Conservation (phyloP, 2,329 filamentous ascomycete genomes). For the Ceratocystis cubensis region DNA sequence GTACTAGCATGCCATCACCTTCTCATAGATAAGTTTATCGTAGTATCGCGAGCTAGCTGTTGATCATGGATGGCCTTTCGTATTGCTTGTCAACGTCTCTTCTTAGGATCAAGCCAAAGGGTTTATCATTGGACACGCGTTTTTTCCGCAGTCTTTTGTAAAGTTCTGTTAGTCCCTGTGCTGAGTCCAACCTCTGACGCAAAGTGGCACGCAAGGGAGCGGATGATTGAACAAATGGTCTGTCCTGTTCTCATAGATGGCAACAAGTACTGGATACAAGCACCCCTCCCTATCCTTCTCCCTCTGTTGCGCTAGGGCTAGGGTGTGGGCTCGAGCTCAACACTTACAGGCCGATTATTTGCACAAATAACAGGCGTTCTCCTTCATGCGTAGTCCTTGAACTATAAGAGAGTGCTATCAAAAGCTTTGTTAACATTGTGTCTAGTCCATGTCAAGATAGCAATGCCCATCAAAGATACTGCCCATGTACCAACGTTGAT, state of each 20-base stretch:
- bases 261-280: background rate
- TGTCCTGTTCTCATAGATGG: background rate
- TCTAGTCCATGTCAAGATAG: too few species aligned
- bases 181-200: background rate
- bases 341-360: background rate
- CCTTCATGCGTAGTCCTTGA: too few species aligned
- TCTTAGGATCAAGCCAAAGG: too few species aligned
- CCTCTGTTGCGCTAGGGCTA: background rate
- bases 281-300: background rate
- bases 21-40: too few species aligned
- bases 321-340: background rate
- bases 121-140: too few species aligned
- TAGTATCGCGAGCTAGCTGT: background rate
- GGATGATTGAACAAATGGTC: constrained; percentile 4
- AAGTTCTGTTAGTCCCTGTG: background rate
- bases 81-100: background rate
- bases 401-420: too few species aligned
- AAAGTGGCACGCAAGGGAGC: constrained; percentile 16
- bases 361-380: background rate
- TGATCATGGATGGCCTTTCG: too few species aligned
- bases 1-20: too few species aligned
- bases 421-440: too few species aligned
- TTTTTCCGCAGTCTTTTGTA: too few species aligned
- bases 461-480: too few species aligned
- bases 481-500: too few species aligned